phyloP scores from a whole-genome alignment of 257 asterid genomes.

The Gentiana dahurica region DNA sequence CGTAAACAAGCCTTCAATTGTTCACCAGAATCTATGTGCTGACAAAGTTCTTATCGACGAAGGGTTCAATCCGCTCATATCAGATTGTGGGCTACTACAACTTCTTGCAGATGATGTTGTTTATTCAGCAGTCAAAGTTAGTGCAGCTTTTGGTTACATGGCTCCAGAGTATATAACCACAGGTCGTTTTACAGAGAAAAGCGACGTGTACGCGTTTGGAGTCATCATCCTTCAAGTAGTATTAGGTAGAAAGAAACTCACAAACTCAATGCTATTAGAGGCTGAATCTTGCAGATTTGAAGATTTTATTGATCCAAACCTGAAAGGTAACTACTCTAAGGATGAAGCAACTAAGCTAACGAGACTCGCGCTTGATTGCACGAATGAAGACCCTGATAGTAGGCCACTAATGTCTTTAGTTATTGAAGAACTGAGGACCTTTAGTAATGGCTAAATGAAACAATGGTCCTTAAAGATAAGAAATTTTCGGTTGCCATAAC shows the following conservation, averaged over 20 bases:
- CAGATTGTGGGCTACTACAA: constrained; percentile 68
- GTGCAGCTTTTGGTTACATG: constrained; percentile 91
- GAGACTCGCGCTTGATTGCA: constrained; percentile 52
- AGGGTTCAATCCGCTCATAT: constrained; percentile 45
- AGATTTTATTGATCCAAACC: constrained; percentile 44
- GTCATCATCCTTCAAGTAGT: constrained; percentile 76
- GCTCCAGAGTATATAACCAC: constrained; percentile 89
- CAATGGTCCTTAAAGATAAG: no score
- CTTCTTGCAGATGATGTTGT: constrained; percentile 87
- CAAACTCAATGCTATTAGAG: constrained; percentile 32
- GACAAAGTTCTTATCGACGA: constrained; percentile 64
- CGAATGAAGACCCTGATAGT: constrained; percentile 46
- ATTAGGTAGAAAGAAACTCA: constrained; percentile 46
- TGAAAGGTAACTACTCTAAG: constrained; percentile 31
- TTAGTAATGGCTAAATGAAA: constrained; percentile 1
- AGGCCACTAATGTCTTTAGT: constrained; percentile 57
- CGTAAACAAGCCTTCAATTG: constrained; percentile 44
- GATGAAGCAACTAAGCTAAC: constrained; percentile 42
- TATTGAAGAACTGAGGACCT: constrained; percentile 28
- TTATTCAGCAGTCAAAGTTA: constrained; percentile 83
- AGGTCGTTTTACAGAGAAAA: constrained; percentile 85
- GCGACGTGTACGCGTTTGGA: constrained; percentile 85
- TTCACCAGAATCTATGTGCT: constrained; percentile 79
- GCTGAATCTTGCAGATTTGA: constrained; percentile 53
- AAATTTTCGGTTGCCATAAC: no score